A percentile compares a stretch with the other conserved stretches of the same genome.
Conservation (phyloP, 805 yeast genomes). For the Saturnispora bothae region DNA sequence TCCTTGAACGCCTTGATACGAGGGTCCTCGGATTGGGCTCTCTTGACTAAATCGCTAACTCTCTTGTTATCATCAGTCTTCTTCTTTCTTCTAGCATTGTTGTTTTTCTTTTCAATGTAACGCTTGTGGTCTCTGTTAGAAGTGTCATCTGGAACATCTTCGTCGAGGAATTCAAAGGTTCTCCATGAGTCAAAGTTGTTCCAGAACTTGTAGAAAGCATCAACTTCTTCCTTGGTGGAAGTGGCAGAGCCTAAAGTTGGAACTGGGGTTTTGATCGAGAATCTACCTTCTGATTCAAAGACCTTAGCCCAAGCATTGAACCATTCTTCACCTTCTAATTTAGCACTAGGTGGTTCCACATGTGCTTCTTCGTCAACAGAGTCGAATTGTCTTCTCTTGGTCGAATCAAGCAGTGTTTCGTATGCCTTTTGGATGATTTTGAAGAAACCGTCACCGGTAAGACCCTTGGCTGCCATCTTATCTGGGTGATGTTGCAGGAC, state of each 20-base stretch:
- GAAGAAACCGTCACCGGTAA: conserved; percentile 93
- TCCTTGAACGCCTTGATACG: conserved; percentile 91
- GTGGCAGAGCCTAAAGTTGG: conserved; percentile 66
- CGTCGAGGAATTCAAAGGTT: conserved; percentile 94
- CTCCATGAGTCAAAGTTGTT: conserved; percentile 96
- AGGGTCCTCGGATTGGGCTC: conserved; percentile 87
- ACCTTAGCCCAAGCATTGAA: conserved; percentile 88
- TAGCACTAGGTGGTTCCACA: conserved; percentile 66
- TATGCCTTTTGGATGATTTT: conserved; percentile 96
- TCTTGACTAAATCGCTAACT: conserved; percentile 72
- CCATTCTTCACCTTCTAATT: conserved; percentile 44
- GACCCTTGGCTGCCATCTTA: conserved; percentile 80
- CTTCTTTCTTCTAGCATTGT: conserved; percentile 92
- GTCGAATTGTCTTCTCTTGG: conserved; percentile 86
- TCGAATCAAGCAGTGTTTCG: conserved; percentile 78
- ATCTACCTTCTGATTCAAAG: conserved; percentile 82
- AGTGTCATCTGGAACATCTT: conserved; percentile 98
- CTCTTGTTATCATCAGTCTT: conserved; percentile 96
- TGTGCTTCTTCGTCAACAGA: conserved; percentile 88
- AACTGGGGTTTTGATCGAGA: conserved; percentile 84
- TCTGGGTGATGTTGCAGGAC: conserved; percentile 97
- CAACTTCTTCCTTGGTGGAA: conserved; percentile 71
- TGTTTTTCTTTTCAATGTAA: conserved; percentile 93
- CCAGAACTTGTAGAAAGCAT: conserved; percentile 84
- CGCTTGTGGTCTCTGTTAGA: conserved; percentile 99